Evolutionary conservation across 495 filamentous ascomycete species (phyloP).

Genomic region (Geopyxis carbonaria): DNA sequence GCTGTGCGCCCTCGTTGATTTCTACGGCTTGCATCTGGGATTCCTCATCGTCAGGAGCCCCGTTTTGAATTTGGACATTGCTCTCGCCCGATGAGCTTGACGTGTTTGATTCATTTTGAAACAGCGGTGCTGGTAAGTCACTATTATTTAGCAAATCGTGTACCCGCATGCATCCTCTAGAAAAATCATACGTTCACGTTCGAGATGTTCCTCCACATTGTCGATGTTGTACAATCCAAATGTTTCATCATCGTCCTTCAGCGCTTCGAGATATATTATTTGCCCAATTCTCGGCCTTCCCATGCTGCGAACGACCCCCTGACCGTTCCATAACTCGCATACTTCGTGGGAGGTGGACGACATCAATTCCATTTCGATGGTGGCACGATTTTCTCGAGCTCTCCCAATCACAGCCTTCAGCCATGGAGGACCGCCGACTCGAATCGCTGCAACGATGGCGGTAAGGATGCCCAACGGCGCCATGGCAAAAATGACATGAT

Average conservation of each 20-base stretch:
- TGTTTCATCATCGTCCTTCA: not conserved
- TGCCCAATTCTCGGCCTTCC: constrained; percentile 11
- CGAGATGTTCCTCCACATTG: not conserved
- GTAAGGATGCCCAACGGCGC: constrained; percentile 38
- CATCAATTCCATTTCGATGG: constrained; percentile 25
- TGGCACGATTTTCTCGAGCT: constrained; percentile 20
- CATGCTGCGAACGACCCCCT: constrained; percentile 14
- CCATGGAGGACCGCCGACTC: constrained; percentile 34
- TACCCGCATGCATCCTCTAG: too few species aligned
- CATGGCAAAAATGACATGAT: constrained; percentile 38
- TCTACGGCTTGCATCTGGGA: too few species aligned
- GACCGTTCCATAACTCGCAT: constrained; percentile 21
- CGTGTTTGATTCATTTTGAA: too few species aligned
- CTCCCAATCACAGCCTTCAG: constrained; percentile 37
- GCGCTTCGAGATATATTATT: constrained; percentile 7
- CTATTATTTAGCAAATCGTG: too few species aligned
- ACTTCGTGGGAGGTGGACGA: constrained; percentile 22
- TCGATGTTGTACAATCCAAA: not conserved
- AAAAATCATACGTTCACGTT: not conserved
- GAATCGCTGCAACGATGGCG: constrained; percentile 33
- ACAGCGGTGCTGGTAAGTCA: too few species aligned
- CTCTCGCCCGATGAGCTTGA: too few species aligned
- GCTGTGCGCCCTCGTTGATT: too few species aligned
- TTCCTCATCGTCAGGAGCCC: too few species aligned
- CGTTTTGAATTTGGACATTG: too few species aligned